phyloP scores from a whole-genome alignment of 441 rosid genomes.

The Adansonia grandidieri region DNA sequence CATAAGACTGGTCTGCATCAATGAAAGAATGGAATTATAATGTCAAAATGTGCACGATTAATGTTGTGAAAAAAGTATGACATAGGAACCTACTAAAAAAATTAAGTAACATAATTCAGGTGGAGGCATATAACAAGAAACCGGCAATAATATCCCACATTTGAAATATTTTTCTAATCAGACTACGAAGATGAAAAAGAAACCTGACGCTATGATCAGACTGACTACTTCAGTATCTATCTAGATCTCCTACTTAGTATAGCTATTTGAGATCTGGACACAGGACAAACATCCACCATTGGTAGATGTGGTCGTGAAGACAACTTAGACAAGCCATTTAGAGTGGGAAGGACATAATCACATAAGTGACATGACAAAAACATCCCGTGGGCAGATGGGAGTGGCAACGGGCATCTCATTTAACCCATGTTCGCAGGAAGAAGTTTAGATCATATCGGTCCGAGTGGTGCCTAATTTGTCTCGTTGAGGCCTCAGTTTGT shows the following conservation, averaged over 20 bases:
- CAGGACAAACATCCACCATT: not conserved
- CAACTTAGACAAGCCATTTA: not conserved
- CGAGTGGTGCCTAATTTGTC: not conserved
- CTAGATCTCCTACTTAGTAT: not conserved
- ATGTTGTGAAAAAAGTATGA: not conserved
- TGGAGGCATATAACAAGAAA: not conserved
- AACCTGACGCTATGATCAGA: not conserved
- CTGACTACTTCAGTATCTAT: not conserved
- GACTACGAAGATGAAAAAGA: not conserved
- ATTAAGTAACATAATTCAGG: not conserved
- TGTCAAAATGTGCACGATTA: not conserved
- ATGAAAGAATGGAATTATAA: conserved; percentile 1
- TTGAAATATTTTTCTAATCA: not conserved
- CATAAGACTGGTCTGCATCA: conserved; percentile 87
- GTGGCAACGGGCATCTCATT: not conserved
- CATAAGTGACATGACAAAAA: not conserved
- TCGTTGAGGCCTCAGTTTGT: not conserved
- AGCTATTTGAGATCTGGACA: not conserved
- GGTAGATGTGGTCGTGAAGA: not conserved
- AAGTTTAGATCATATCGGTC: not conserved
- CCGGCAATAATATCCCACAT: not conserved
- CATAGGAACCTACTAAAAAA: not conserved
- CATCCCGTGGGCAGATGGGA: not conserved
- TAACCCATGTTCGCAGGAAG: not conserved
- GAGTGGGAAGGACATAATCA: not conserved